Conservation (phyloP, 495 filamentous ascomycete genomes). For the Neurospora pannonica region DNA sequence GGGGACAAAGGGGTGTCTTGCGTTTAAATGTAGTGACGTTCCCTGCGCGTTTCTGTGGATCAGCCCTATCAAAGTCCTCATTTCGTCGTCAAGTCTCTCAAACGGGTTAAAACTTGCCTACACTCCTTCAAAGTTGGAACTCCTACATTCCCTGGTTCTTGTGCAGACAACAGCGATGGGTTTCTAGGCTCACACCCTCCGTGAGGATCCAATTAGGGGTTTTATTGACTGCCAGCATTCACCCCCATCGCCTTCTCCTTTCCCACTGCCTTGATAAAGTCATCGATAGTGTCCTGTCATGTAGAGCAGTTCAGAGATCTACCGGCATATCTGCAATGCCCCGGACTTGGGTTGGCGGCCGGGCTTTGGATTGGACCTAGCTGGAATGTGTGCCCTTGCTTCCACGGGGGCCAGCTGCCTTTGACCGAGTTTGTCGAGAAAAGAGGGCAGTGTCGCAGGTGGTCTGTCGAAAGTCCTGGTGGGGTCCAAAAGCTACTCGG, state of each 20-base stretch:
- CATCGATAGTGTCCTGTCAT: background rate
- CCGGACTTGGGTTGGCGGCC: background rate
- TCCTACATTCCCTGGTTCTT: background rate
- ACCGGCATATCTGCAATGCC: background rate
- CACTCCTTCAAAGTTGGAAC: background rate
- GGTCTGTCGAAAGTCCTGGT: background rate
- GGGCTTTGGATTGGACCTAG: background rate
- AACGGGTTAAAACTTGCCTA: background rate
- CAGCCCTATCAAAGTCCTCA: background rate
- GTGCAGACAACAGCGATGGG: background rate
- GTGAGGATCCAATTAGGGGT: no score
- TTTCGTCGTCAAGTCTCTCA: background rate
- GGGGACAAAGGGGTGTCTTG: background rate
- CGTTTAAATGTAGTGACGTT: background rate
- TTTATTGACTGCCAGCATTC: background rate
- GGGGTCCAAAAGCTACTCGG: background rate
- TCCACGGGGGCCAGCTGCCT: background rate
- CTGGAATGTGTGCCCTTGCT: background rate
- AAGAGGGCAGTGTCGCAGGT: background rate
- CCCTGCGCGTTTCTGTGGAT: background rate
- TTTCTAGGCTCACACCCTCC: no score
- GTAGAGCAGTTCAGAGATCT: background rate
- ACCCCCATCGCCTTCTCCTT: background rate
- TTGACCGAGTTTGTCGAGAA: background rate
- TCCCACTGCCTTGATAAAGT: background rate